Percentiles rank a stretch among this genome's conserved stretches.
These are phyloP conservation scores for Populus pruinosa DNA, from an alignment of 345 rosid genomes.

Conservation along the genomic window DNA sequence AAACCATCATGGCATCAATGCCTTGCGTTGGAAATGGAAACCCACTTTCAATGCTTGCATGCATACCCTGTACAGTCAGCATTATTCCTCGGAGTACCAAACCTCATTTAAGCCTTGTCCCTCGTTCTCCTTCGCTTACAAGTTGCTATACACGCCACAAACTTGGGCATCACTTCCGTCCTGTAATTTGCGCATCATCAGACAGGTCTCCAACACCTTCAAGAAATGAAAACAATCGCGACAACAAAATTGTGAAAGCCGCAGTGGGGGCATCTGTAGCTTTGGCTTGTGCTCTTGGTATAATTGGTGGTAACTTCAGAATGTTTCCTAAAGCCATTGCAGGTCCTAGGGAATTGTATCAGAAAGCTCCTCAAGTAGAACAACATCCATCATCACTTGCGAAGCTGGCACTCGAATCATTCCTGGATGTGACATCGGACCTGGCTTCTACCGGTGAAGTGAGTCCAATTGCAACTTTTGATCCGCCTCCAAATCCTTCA, in stretches of 20 bases:
- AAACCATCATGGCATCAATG: constrained; percentile 33
- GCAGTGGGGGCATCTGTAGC: constrained; percentile 39
- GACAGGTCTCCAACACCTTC: constrained; percentile 19
- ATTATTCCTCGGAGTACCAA: constrained; percentile 11
- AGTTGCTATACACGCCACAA: neutral
- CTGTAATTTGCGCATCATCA: constrained; percentile 8
- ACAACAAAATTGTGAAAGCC: constrained; percentile 3
- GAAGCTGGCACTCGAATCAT: constrained; percentile 46
- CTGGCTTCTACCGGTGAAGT: constrained; percentile 38
- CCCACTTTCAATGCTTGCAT: constrained; percentile 7
- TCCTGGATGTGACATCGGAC: constrained; percentile 45
- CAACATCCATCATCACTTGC: constrained; percentile 30
- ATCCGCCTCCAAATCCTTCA: constrained; percentile 40
- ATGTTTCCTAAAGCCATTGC: constrained; percentile 43
- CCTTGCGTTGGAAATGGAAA: constrained; percentile 29
- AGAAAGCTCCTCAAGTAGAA: constrained; percentile 30
- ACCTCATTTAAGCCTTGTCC: constrained; percentile 14
- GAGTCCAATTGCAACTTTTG: constrained; percentile 10
- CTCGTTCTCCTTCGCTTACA: constrained; percentile 7
- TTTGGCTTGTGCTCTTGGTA: constrained; percentile 50
- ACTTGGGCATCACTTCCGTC: constrained; percentile 7
- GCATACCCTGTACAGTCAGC: constrained; percentile 11
- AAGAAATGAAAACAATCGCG: constrained; percentile 17
- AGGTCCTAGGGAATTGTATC: constrained; percentile 39
- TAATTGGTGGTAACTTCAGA: constrained; percentile 28